Base-by-base conservation (phyloP, 257 asterid species). In the Vinca minor region DNA sequence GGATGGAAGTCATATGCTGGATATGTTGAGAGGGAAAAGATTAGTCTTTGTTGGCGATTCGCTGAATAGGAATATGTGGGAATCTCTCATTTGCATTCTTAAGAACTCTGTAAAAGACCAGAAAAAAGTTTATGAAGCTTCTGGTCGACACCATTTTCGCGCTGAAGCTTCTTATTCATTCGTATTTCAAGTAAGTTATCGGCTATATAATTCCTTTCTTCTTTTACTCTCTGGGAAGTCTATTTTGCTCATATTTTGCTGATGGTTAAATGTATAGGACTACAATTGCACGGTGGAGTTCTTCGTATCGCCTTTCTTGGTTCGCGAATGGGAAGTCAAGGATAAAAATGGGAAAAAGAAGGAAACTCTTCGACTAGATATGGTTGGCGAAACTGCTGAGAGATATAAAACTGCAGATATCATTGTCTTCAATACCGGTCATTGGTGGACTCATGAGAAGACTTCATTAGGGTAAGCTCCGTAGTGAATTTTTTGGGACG, bases 361-460 rank as follows among this genome's bases (percentile, higher is more conserved):
- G 79, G 92, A 84, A 76, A 83, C 89, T 4, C 89, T 87, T 50
- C 65, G 95, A 20, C 84, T 87, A n/a, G 95, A 87, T 68, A 71
- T 79, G 5, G 65, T 84, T 15, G 92, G 80, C 42, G 73, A 73
- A 48, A 53, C 82, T 42, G 77, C 82, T 15, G 77, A 67, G 21
- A 63, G 71, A 53, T 83, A 77, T 70, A 82, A 77, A 55, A 76
- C 67, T 72, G 89, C 95, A 18, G 95, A 84, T 66, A 63, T 87
- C 69, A 72, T 87, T 36, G 68, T 81, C 50, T 87, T 87, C 79
- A 87, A 87, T 83, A 84, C 95, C 0, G 95, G 92, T 32, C 90
- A 87, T 64, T 87, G 95, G 95, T 87, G 95, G 95, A 87, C 95
- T 35, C 95, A 87, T 53, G 89, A 81, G 74, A 87, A 83, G 73